Conservation (phyloP, 768 basidiomycete species). For the Strobilomyces dryophilus region DNA sequence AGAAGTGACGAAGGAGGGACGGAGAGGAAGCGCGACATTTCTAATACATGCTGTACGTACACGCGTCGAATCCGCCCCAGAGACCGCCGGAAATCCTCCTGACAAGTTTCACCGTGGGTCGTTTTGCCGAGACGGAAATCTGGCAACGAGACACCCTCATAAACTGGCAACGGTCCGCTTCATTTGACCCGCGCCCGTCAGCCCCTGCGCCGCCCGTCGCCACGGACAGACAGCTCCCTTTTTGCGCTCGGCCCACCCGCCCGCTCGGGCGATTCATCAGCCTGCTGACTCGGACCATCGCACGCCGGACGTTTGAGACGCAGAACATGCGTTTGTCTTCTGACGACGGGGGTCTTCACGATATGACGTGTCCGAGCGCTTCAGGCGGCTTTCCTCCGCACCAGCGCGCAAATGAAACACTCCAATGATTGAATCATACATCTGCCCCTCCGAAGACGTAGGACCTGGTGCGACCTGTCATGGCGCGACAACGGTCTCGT, state of each 20-base stretch:
- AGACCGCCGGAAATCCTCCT: constrained; percentile 14
- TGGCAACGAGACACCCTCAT: neutral
- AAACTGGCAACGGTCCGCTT: neutral
- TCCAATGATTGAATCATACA: too few species aligned
- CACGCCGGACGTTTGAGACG: neutral
- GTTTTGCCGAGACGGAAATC: constrained; percentile 9
- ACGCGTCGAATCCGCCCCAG: constrained; percentile 7
- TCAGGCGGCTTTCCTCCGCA: neutral
- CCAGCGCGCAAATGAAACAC: constrained; percentile 22
- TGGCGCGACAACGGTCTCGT: neutral
- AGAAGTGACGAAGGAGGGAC: neutral
- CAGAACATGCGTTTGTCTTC: neutral
- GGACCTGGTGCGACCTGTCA: neutral
- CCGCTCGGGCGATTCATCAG: constrained; percentile 6
- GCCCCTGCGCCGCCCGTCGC: neutral
- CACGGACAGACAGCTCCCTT: constrained; percentile 7
- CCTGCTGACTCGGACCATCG: constrained; percentile 6
- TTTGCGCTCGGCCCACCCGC: neutral
- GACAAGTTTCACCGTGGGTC: constrained; percentile 15
- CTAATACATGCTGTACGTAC: constrained; percentile 8
- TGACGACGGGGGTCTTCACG: neutral
- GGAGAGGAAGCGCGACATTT: too few species aligned
- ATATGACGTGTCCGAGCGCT: constrained; percentile 16
- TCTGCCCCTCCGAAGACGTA: constrained; percentile 5
- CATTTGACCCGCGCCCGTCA: neutral